These are phyloP conservation scores for Gloeostereum incarnatum DNA, from an alignment of 768 basidiomycete species.

Conservation along the genomic window DNA sequence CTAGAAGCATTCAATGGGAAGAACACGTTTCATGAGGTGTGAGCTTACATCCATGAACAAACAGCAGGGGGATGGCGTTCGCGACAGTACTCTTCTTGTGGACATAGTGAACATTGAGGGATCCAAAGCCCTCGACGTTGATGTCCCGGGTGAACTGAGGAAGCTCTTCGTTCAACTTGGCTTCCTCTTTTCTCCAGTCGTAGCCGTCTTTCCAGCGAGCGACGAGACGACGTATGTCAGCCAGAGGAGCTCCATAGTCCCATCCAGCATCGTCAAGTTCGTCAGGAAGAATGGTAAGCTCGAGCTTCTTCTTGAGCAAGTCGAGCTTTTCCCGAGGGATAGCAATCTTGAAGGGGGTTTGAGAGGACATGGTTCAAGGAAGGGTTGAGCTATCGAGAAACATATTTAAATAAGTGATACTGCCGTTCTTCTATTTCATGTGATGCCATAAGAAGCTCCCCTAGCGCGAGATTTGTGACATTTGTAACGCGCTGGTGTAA, in stretches of 20 bases:
- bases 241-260: conserved; percentile 7
- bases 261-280: conserved; percentile 6
- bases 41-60: conserved; percentile 31
- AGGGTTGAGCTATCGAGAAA: too few relatives aligned
- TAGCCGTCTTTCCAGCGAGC: conserved; percentile 7
- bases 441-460: too few relatives aligned
- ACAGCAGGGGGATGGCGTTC: conserved; percentile 10
- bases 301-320: conserved; percentile 5
- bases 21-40: too few relatives aligned
- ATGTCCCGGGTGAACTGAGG: conserved; percentile 26
- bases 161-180: conserved; percentile 17
- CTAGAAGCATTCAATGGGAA: too few relatives aligned
- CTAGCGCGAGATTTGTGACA: too few relatives aligned
- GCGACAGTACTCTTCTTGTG: conserved; percentile 18
- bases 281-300: conserved; percentile 5
- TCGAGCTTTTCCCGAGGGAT: conserved; percentile 2
- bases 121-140: conserved; percentile 19
- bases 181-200: conserved; percentile 13
- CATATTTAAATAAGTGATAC: too few relatives aligned
- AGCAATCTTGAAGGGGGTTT: conserved; percentile 7
- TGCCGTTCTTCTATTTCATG: too few relatives aligned
- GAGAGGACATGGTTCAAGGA: background rate
- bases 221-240: conserved; percentile 6
- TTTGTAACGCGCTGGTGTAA: too few relatives aligned
- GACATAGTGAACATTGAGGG: conserved; percentile 24